These are phyloP conservation scores for Paramecium tetraurelia DNA, from an alignment of 73 alveolate species.

Conservation along the genomic window DNA sequence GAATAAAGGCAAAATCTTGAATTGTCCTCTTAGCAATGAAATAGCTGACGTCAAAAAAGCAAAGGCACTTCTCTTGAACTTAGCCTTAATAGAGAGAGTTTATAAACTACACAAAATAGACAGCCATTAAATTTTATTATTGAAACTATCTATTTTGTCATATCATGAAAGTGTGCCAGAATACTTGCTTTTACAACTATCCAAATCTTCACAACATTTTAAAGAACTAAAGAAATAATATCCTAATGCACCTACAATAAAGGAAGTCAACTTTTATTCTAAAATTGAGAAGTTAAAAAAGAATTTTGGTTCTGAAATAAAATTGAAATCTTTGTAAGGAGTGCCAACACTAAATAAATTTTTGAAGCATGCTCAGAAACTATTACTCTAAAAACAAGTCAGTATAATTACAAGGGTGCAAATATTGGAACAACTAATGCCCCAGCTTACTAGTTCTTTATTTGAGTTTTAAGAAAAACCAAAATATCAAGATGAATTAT, in stretches of 20 bases:
- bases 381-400: not conserved
- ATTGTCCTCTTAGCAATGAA: not conserved
- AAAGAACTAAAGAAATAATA: not conserved
- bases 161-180: not conserved
- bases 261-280: not conserved
- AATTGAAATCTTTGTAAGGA: not conserved
- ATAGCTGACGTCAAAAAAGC: not conserved
- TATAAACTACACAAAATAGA: not conserved
- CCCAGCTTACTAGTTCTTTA: not conserved
- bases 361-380: not conserved
- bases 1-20: not conserved
- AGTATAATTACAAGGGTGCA: not conserved
- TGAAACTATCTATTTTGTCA: not conserved
- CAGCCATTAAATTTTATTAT: not conserved
- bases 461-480: not conserved
- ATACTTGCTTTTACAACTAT: not conserved
- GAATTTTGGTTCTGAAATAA: not conserved
- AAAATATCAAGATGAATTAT: not conserved
- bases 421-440: not conserved
- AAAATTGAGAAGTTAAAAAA: not conserved
- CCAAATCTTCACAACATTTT: not conserved
- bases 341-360: not conserved
- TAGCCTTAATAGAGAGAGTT: not conserved
- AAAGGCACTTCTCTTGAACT: not conserved
- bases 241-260: not conserved